A percentile compares a stretch with the other conserved stretches of the same genome.
Conservation (phyloP, 2,329 filamentous ascomycete genomes). For the Huntiella bhutanensis region DNA sequence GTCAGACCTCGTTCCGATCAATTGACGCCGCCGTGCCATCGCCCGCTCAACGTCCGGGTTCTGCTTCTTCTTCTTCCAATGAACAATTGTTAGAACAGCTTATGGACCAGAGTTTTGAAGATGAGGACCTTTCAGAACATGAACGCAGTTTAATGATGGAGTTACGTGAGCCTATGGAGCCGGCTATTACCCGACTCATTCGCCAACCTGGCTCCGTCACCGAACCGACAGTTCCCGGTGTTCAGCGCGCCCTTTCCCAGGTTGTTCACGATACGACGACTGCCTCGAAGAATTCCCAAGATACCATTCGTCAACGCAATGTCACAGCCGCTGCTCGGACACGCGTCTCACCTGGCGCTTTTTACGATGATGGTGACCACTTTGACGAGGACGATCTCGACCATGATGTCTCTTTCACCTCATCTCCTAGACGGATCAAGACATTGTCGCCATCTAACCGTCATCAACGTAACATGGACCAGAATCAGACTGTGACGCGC, state of each 20-base stretch:
- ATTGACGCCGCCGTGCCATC: conserved; percentile 7
- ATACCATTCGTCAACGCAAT: conserved; percentile 1
- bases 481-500: background rate
- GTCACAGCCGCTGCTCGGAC: background rate
- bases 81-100: background rate
- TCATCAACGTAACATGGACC: too few species aligned
- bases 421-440: background rate
- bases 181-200: background rate
- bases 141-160: conserved; percentile 10
- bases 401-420: background rate
- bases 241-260: background rate
- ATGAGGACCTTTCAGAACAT: background rate
- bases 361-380: background rate
- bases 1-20: conserved; percentile 23
- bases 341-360: background rate
- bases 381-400: background rate
- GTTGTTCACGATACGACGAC: background rate
- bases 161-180: conserved; percentile 13
- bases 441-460: too few species aligned
- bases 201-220: background rate
- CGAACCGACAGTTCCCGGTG: background rate
- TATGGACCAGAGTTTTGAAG: too few species aligned
- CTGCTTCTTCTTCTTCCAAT: background rate
- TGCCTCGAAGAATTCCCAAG: background rate
- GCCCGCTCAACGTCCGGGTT: background rate